Conservation (phyloP, 306 rosid genomes). For the Cucurbita maxima region DNA sequence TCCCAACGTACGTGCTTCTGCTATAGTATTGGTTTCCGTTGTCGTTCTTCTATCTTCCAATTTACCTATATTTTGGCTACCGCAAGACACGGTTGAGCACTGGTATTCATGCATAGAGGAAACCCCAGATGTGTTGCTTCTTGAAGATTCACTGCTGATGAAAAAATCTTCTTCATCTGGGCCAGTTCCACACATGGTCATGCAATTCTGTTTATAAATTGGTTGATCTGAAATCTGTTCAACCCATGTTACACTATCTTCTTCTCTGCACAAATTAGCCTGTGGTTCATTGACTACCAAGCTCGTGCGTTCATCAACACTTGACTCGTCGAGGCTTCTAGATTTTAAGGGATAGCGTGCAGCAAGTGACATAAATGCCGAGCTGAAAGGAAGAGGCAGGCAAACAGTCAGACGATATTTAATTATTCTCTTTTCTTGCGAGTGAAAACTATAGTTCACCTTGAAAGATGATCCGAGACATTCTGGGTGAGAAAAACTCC, state of each 20-base stretch:
- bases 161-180: neutral
- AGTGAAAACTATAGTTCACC: conserved; percentile 16
- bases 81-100: neutral
- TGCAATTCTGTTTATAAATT: neutral
- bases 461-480: conserved; percentile 40
- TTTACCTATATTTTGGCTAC: neutral
- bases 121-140: neutral
- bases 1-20: neutral
- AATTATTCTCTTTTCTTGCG: neutral
- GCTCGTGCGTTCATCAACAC: neutral
- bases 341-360: conserved; percentile 28
- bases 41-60: neutral
- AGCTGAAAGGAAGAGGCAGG: conserved; percentile 19
- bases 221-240: neutral
- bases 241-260: neutral
- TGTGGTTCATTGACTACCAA: neutral
- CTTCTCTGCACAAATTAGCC: neutral
- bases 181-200: neutral
- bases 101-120: neutral
- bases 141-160: conserved; percentile 2
- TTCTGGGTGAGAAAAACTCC: conserved; percentile 51
- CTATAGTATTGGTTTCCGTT: neutral
- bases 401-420: neutral
- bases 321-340: neutral
- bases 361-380: conserved; percentile 54